These are phyloP conservation scores for Calycina herbarum DNA, from an alignment of 2,329 filamentous ascomycete genomes.

Conservation along the genomic window DNA sequence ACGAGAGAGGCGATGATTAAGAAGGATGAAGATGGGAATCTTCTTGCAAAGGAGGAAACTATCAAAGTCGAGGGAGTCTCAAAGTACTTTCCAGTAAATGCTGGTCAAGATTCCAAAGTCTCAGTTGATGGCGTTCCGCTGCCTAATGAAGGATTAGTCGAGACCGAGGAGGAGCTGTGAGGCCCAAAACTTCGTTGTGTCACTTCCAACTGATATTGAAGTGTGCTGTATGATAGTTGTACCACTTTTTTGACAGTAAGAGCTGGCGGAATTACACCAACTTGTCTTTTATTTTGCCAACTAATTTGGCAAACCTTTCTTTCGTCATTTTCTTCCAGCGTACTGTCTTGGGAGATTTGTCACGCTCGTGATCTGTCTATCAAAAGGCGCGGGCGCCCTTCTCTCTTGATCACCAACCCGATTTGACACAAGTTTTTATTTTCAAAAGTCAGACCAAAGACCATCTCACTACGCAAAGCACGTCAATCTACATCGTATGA, in stretches of 20 bases:
- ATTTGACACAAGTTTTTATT: neutral
- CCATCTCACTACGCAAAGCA: too few species aligned
- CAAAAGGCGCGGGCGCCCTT: neutral
- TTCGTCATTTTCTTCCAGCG: neutral
- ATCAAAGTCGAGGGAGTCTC: conserved; percentile 40
- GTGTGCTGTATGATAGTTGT: neutral
- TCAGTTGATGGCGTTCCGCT: neutral
- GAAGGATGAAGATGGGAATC: conserved; percentile 38
- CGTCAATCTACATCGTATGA: too few species aligned
- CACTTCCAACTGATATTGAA: neutral
- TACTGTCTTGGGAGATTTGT: too few species aligned
- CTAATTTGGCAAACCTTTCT: neutral
- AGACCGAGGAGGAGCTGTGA: neutral
- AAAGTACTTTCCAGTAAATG: conserved; percentile 34
- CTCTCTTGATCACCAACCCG: neutral
- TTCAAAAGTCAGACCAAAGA: neutral
- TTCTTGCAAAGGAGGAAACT: conserved; percentile 34
- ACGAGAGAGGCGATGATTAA: conserved; percentile 44
- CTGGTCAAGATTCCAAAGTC: neutral
- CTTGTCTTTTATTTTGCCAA: neutral
- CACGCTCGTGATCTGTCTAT: neutral
- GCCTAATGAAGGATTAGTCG: neutral
- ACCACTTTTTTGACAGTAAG: neutral
- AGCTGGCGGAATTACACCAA: neutral
- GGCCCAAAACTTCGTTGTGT: neutral